Percentiles rank a stretch among this genome's conserved stretches.
These are phyloP conservation scores for Schrenkiella parvula DNA, from an alignment of 345 rosid genomes.

Conservation along the genomic window DNA sequence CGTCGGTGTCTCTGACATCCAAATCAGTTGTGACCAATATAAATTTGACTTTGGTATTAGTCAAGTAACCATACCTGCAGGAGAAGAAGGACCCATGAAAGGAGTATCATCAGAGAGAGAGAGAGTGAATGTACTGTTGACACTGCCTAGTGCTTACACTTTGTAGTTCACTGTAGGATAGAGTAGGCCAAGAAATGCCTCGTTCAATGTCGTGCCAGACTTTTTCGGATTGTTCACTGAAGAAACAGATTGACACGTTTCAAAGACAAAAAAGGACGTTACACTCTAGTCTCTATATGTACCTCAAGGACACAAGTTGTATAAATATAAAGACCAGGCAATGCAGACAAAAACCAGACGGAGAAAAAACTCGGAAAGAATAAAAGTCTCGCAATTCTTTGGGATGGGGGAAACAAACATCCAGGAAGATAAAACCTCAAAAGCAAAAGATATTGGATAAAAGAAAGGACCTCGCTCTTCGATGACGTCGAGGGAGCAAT, in stretches of 20 bases:
- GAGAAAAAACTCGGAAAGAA: not conserved
- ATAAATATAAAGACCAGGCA: not conserved
- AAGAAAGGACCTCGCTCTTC: constrained; percentile 75
- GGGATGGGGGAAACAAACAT: too few relatives aligned
- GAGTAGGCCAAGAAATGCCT: constrained; percentile 88
- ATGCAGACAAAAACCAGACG: not conserved
- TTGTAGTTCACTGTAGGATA: constrained; percentile 90
- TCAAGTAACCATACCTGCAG: constrained; percentile 81
- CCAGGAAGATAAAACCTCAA: not conserved
- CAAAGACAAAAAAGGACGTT: not conserved
- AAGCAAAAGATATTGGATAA: not conserved
- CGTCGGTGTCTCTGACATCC: constrained; percentile 88
- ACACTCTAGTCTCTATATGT: not conserved
- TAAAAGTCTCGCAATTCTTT: not conserved
- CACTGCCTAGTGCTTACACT: constrained; percentile 63
- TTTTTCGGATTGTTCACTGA: constrained; percentile 91
- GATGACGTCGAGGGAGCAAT: constrained; percentile 91
- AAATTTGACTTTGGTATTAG: constrained; percentile 93
- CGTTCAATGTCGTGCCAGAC: constrained; percentile 73
- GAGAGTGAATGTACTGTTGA: not conserved
- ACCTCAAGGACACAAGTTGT: not conserved
- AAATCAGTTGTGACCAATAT: constrained; percentile 84
- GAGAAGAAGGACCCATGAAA: not conserved
- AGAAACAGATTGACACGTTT: not conserved
- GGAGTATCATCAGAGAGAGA: not conserved